Evolutionary conservation across 371 early-diverging fungal species (phyloP).

Genomic region (Coemansia sp.): DNA sequence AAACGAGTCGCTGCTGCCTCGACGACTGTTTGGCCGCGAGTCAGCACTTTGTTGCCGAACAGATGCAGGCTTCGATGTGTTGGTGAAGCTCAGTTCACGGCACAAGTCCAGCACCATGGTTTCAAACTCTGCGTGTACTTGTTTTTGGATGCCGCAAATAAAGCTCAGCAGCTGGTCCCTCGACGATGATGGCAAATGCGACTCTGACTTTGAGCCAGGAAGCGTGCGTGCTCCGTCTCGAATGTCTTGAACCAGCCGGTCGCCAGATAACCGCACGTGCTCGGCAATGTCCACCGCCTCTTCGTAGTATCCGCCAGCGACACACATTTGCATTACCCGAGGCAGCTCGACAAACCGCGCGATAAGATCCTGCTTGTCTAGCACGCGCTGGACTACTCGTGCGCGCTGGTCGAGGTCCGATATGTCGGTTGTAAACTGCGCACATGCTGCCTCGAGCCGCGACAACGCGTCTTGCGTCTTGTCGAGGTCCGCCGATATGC

Average conservation of each 20-base stretch:
- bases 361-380: slow-evolving; percentile 46
- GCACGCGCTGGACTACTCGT: slow-evolving; percentile 36
- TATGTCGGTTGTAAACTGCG: slow-evolving; percentile 17
- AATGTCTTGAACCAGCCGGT: slow-evolving; percentile 34
- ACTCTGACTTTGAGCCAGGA: slow-evolving; percentile 18
- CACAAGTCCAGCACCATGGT: slow-evolving; percentile 36
- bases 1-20: background rate
- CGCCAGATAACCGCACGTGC: slow-evolving; percentile 39
- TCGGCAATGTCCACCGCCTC: slow-evolving; percentile 47
- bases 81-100: slow-evolving; percentile 28
- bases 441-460: slow-evolving; percentile 32
- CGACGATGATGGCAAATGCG: slow-evolving; percentile 4
- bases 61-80: background rate
- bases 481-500: slow-evolving; percentile 8
- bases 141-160: slow-evolving; percentile 29
- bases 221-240: slow-evolving; percentile 33
- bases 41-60: background rate
- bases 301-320: slow-evolving; percentile 46
- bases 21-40: background rate
- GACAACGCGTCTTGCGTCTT: slow-evolving; percentile 23
- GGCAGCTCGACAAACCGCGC: slow-evolving; percentile 47
- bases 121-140: slow-evolving; percentile 45
- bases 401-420: slow-evolving; percentile 31
- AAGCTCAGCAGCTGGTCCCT: slow-evolving; percentile 24
- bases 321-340: slow-evolving; percentile 49